Percentiles rank a stretch among this genome's conserved stretches.
Evolutionary conservation across 2,329 filamentous ascomycete species (phyloP).

Genomic region (Lachnellula arida): DNA sequence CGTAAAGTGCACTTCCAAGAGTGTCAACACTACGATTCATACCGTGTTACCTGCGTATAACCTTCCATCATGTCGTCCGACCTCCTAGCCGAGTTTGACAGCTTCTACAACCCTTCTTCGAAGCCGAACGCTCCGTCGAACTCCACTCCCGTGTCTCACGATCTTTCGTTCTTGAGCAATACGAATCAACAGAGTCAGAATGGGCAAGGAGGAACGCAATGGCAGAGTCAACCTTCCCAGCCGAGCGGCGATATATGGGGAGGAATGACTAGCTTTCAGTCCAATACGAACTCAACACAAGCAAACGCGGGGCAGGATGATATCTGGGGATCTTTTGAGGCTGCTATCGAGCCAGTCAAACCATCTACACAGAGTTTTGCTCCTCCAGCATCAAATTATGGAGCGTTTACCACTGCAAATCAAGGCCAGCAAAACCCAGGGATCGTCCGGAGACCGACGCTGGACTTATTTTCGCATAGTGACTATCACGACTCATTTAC

Average conservation of each 20-base stretch:
- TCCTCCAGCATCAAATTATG: constrained; percentile 11
- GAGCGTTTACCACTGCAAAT: constrained; percentile 3
- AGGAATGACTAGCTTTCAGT: constrained; percentile 17
- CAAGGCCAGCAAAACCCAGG: constrained; percentile 10
- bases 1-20: neutral
- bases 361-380: neutral
- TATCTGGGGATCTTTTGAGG: constrained; percentile 30
- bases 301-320: constrained; percentile 17
- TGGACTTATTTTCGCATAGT: constrained; percentile 26
- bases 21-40: neutral
- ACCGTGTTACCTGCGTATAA: neutral
- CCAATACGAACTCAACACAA: constrained; percentile 7
- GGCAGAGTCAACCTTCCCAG: constrained; percentile 12
- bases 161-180: constrained; percentile 19
- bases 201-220: constrained; percentile 12
- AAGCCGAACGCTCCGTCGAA: constrained; percentile 23
- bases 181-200: constrained; percentile 4
- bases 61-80: constrained; percentile 54
- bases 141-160: constrained; percentile 19
- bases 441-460: constrained; percentile 22
- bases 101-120: constrained; percentile 37
- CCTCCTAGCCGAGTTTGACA: constrained; percentile 60
- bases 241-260: constrained; percentile 25
- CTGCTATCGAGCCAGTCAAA: constrained; percentile 6
- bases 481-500: constrained; percentile 10